phyloP scores from a whole-genome alignment of 1,284 basidiomycete genomes.

The Tetrapyrgos nigripes region DNA sequence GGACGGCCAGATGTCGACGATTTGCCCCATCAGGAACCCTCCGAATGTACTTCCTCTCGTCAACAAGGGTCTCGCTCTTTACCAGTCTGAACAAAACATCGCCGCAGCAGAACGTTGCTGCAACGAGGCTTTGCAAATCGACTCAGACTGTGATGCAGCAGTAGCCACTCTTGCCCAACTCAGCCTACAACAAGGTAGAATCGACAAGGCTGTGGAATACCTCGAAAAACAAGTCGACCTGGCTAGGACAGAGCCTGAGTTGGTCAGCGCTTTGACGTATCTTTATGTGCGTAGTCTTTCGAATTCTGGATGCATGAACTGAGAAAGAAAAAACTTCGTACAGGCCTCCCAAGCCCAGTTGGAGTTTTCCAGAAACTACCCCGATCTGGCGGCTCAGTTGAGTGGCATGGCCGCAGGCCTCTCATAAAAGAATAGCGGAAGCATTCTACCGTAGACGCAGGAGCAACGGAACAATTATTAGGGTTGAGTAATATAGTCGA shows the following conservation, averaged over 20 bases:
- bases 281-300: conserved; percentile 63
- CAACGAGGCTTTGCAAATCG: conserved; percentile 86
- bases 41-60: conserved; percentile 94
- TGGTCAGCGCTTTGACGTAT: conserved; percentile 90
- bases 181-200: conserved; percentile 89
- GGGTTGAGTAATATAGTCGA: too few relatives aligned
- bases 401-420: conserved; percentile 9
- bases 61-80: conserved; percentile 96
- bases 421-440: neutral
- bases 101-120: conserved; percentile 86
- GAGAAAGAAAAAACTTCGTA: conserved; percentile 11
- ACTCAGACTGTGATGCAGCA: conserved; percentile 96
- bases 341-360: conserved; percentile 84
- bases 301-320: conserved; percentile 10
- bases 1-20: conserved; percentile 6
- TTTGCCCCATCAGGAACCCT: conserved; percentile 56
- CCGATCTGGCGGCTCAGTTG: conserved; percentile 77
- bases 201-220: conserved; percentile 87
- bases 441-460: neutral
- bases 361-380: conserved; percentile 84
- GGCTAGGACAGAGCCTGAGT: conserved; percentile 91
- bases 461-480: too few relatives aligned
- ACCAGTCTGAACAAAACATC: conserved; percentile 96
- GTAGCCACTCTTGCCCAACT: conserved; percentile 96
- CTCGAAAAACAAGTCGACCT: conserved; percentile 88